Conservation (phyloP, 139 green algal genomes). For the Pseudopediastrum boryanum region DNA sequence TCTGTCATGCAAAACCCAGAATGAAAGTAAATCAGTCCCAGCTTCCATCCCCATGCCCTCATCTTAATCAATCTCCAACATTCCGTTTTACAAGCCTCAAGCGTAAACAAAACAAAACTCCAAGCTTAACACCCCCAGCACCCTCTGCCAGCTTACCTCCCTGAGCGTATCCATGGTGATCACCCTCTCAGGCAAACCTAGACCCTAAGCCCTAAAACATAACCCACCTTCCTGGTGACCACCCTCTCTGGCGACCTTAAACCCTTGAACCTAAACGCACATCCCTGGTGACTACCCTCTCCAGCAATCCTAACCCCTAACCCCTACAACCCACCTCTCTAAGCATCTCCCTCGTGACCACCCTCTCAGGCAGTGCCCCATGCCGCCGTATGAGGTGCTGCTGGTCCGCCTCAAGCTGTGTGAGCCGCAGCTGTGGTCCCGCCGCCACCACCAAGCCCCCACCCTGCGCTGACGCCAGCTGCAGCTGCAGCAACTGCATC, state of each 20-base stretch:
- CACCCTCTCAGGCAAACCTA: neutral
- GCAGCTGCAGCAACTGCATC: slow-evolving; percentile 6
- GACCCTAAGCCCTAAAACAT: neutral
- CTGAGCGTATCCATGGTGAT: neutral
- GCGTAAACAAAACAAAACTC: too few species aligned
- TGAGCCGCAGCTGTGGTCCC: neutral
- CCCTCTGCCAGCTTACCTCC: too few species aligned
- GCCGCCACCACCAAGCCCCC: neutral
- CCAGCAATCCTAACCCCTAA: too few species aligned
- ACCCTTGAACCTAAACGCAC: neutral
- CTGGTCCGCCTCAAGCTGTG: neutral
- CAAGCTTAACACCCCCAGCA: too few species aligned
- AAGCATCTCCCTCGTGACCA: slow-evolving; percentile 29
- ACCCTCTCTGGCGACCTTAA: neutral
- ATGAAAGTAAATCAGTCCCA: too few species aligned
- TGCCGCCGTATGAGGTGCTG: slow-evolving; percentile 35
- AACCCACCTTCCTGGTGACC: neutral
- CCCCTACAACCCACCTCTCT: slow-evolving; percentile 32
- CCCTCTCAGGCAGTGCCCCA: slow-evolving; percentile 23
- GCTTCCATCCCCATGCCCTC: too few species aligned
- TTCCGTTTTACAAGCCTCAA: too few species aligned
- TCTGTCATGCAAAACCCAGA: too few species aligned
- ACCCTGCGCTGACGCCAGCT: neutral
- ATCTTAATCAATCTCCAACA: too few species aligned
- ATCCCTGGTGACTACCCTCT: neutral